Base-by-base conservation (phyloP, 257 asterid species). In the Primulina huaijiensis region DNA sequence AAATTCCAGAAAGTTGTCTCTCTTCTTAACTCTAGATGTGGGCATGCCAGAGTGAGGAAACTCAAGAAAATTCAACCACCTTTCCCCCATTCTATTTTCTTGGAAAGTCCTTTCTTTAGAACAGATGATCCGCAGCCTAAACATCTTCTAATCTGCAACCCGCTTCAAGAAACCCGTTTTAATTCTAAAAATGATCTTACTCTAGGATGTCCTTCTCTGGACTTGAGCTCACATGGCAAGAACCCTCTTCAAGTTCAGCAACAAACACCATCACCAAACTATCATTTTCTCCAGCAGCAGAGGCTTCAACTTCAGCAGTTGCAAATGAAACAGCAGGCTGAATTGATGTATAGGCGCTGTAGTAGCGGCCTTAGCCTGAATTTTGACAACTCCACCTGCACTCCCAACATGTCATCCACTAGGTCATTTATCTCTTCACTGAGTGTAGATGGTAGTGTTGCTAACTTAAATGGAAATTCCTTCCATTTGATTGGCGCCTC, bases 1-100 rank as follows among this genome's bases (percentile, higher is more conserved):
- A 87, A 76, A 62, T 90, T 92, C 79, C 87, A 84, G 77, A 87
- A 77, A 74, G 96, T 92, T 40, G 90, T 83, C 34, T 84, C 93
- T 65, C 87, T 85, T 46, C 87, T 92, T 10, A 82, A 70, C 76
- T 80, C 91, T 11, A 81, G 75, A 58, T 67, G 84, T 43, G 97
- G 98, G 12, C 98, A 90, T 85, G 98, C 98, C 62, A 88, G 96
- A 76, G 86, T 85, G 27, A 86, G 96, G 77, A 92, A 82, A 67
- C 58, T 70, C 76, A 86, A 68, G 70, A 82, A 83, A 79, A 65
- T 71, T 52, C 82, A 62, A 40, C 46, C 80, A 46, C 85, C 79
- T 69, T 67, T 87, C 5, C 95, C 97, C 60, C 91, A 79, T 37
- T 77, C 65, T 72, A 73, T 92, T 61, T 82, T 88, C 34, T 71